A percentile compares a stretch with the other conserved stretches of the same genome.
phyloP scores from a whole-genome alignment of 768 basidiomycete species.

The Suillus variegatus region DNA sequence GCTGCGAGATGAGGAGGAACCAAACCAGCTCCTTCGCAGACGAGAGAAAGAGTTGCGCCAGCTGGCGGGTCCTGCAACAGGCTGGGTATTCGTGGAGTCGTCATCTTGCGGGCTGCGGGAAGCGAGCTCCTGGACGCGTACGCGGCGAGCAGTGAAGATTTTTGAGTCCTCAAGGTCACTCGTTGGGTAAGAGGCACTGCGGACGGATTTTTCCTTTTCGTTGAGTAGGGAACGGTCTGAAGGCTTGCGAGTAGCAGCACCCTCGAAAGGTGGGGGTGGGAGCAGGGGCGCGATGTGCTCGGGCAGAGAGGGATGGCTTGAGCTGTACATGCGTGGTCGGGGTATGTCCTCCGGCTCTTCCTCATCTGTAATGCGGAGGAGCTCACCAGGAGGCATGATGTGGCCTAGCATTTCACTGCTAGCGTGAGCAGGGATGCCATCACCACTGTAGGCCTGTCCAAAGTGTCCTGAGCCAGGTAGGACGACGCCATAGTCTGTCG shows the following conservation, averaged over 20 bases:
- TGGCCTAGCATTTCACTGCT: conserved; percentile 35
- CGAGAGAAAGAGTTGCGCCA: conserved; percentile 44
- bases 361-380: conserved; percentile 38
- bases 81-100: conserved; percentile 12
- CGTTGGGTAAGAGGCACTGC: conserved; percentile 31
- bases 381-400: conserved; percentile 39
- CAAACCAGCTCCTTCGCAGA: conserved; percentile 63
- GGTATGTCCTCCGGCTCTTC: conserved; percentile 21
- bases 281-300: conserved; percentile 36
- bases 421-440: conserved; percentile 23
- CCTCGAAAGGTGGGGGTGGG: conserved; percentile 41
- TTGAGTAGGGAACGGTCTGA: conserved; percentile 21
- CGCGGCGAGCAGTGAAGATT: conserved; percentile 39
- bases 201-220: conserved; percentile 37
- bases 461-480: conserved; percentile 34
- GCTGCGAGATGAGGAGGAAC: conserved; percentile 31
- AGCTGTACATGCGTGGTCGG: conserved; percentile 31
- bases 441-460: conserved; percentile 32
- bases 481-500: conserved; percentile 37
- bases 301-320: conserved; percentile 25
- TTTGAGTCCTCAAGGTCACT: conserved; percentile 35
- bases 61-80: conserved; percentile 29
- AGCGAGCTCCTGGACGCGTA: conserved; percentile 37
- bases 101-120: conserved; percentile 27
- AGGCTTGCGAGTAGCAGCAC: conserved; percentile 27